Evolutionary conservation across 2,329 filamentous ascomycete genomes (phyloP).

Genomic region (Colletotrichum aenigma): DNA sequence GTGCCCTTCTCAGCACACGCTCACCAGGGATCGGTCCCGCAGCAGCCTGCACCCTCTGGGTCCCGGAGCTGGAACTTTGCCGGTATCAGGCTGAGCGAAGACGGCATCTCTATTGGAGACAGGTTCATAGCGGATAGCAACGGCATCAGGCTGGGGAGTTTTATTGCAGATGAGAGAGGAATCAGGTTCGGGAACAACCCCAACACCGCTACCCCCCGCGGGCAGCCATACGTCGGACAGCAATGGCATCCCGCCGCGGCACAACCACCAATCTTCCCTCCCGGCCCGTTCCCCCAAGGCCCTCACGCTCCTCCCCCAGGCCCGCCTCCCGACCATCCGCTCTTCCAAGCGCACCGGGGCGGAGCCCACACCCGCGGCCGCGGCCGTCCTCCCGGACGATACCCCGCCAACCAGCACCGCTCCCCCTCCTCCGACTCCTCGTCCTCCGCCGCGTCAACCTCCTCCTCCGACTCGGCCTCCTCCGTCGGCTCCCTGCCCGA

Average conservation of each 20-base stretch:
- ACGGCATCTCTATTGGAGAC: conserved; percentile 47
- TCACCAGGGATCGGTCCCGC: conserved; percentile 16
- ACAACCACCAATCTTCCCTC: background rate
- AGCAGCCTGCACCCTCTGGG: conserved; percentile 23
- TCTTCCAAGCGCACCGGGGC: conserved; percentile 2
- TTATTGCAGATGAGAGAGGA: conserved; percentile 45
- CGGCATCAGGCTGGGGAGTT: conserved; percentile 49
- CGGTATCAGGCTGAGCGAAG: conserved; percentile 45
- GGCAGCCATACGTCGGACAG: conserved; percentile 2
- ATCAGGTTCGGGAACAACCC: conserved; percentile 31
- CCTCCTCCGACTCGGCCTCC: conserved; percentile 35
- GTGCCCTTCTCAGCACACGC: background rate
- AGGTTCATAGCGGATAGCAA: conserved; percentile 47
- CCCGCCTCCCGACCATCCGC: conserved; percentile 18
- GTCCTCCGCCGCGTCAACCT: conserved; percentile 37
- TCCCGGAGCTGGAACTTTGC: conserved; percentile 33
- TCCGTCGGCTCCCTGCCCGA: conserved; percentile 60
- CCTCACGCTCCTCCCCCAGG: background rate
- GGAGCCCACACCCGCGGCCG: conserved; percentile 10
- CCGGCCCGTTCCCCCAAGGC: background rate
- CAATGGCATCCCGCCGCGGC: background rate
- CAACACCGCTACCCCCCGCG: conserved; percentile 3
- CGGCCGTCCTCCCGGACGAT: background rate
- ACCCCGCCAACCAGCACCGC: conserved; percentile 22
- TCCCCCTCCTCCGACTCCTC: conserved; percentile 40